These are phyloP conservation scores for Apostasia ramifera DNA, from an alignment of 106 monocot species.

Conservation along the genomic window DNA sequence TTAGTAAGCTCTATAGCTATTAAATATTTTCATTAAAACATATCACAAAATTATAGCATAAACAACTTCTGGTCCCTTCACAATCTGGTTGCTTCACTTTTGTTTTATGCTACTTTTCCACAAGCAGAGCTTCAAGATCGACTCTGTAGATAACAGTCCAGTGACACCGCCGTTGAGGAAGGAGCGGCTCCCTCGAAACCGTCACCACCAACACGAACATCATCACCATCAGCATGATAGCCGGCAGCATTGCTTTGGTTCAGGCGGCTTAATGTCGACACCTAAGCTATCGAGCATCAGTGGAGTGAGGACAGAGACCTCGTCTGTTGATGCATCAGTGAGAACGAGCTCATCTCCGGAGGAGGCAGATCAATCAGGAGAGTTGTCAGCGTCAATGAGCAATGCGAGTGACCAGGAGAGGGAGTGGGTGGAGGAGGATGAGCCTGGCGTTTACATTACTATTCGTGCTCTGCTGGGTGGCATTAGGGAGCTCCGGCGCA, in stretches of 20 bases:
- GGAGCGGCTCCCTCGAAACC: conserved; percentile 31
- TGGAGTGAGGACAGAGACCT: conserved; percentile 68
- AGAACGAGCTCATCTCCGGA: conserved; percentile 61
- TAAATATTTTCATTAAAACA: no score
- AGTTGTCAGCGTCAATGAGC: conserved; percentile 62
- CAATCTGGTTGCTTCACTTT: background rate
- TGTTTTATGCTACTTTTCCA: background rate
- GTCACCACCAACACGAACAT: background rate
- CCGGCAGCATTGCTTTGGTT: conserved; percentile 22
- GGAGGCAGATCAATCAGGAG: conserved; percentile 57
- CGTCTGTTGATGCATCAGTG: conserved; percentile 63
- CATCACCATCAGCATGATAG: conserved; percentile 10
- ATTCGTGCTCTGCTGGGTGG: conserved; percentile 72
- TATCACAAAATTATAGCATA: no score
- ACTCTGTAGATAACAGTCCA: conserved; percentile 60
- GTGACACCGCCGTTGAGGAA: conserved; percentile 62
- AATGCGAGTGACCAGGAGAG: conserved; percentile 87
- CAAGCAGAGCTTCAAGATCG: conserved; percentile 55
- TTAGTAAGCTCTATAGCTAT: no score
- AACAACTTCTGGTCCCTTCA: background rate
- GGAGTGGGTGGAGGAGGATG: conserved; percentile 98
- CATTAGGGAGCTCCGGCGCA: conserved; percentile 78
- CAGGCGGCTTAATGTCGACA: conserved; percentile 43
- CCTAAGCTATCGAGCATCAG: conserved; percentile 91
- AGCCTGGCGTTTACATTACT: conserved; percentile 95